Conservation (phyloP, 2,329 filamentous ascomycete species). For the Ceratocystis huliohia region DNA sequence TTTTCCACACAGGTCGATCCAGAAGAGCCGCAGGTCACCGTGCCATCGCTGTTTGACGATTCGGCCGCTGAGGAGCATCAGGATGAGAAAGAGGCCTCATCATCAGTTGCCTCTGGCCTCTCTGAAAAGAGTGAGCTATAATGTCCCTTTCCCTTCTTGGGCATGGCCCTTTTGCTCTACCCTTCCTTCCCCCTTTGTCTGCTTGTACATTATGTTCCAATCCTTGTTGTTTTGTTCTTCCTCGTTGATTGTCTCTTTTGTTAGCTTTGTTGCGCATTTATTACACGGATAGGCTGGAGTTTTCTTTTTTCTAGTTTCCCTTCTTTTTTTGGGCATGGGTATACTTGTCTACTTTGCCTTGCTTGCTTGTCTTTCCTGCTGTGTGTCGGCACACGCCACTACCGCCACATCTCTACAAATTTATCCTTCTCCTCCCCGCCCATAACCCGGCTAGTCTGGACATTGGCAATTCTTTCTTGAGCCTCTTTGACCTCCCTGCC, state of each 20-base stretch:
- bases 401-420: constrained; percentile 35
- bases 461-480: constrained; percentile 29
- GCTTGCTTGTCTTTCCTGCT: background rate
- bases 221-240: background rate
- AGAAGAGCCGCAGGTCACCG: constrained; percentile 15
- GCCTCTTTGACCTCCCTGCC: constrained; percentile 34
- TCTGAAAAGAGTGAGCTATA: constrained; percentile 14
- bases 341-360: too few relatives aligned
- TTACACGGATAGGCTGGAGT: constrained; percentile 1
- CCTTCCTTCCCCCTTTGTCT: background rate
- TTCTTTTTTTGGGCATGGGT: background rate
- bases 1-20: constrained; percentile 24
- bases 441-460: constrained; percentile 30
- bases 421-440: constrained; percentile 39
- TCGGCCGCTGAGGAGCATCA: constrained; percentile 22
- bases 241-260: background rate
- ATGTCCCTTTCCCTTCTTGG: background rate
- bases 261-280: background rate
- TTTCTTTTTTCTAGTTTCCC: background rate
- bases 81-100: constrained; percentile 26
- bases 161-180: background rate
- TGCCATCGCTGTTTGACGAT: constrained; percentile 21
- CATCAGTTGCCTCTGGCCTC: constrained; percentile 21
- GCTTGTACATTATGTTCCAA: background rate
- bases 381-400: background rate